A percentile compares a stretch with the other conserved stretches of the same genome.
Conservation (phyloP, 257 asterid species). For the Solanum pennellii region DNA sequence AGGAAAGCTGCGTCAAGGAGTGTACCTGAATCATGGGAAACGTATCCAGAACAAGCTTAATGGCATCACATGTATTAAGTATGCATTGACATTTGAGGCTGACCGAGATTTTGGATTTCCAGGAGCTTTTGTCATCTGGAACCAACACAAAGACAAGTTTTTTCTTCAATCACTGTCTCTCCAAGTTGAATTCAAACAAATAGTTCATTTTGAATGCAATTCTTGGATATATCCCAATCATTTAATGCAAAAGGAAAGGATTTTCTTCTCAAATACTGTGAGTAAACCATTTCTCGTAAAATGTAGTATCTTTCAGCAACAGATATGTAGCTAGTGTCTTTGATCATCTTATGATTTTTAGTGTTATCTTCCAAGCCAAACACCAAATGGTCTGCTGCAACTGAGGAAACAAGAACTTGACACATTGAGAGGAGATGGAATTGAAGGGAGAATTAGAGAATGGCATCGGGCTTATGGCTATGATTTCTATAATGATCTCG, state of each 20-base stretch:
- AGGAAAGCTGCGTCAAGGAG: constrained; percentile 17
- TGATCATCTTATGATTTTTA: neutral
- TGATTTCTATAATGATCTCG: constrained; percentile 29
- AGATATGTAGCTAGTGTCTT: neutral
- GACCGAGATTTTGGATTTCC: constrained; percentile 20
- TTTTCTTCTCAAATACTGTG: constrained; percentile 37
- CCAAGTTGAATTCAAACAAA: constrained; percentile 6
- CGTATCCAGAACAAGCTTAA: constrained; percentile 1
- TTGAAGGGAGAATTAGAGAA: constrained; percentile 16
- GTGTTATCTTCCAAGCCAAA: constrained; percentile 38
- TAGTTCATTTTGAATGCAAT: constrained; percentile 26
- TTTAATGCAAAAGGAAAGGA: constrained; percentile 17
- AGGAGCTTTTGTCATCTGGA: constrained; percentile 27
- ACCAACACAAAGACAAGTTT: constrained; percentile 18
- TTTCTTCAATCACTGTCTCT: constrained; percentile 21
- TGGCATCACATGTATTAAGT: neutral
- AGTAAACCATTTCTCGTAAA: neutral
- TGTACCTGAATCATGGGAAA: constrained; percentile 11
- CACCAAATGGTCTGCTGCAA: constrained; percentile 23
- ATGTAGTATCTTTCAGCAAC: neutral
- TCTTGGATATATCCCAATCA: constrained; percentile 38
- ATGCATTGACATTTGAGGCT: constrained; percentile 9
- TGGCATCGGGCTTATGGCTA: constrained; percentile 40
- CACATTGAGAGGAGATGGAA: constrained; percentile 36
- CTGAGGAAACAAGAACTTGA: constrained; percentile 31